Evolutionary conservation across 2,329 filamentous ascomycete species (phyloP).

Genomic region (Cytospora piceicola): DNA sequence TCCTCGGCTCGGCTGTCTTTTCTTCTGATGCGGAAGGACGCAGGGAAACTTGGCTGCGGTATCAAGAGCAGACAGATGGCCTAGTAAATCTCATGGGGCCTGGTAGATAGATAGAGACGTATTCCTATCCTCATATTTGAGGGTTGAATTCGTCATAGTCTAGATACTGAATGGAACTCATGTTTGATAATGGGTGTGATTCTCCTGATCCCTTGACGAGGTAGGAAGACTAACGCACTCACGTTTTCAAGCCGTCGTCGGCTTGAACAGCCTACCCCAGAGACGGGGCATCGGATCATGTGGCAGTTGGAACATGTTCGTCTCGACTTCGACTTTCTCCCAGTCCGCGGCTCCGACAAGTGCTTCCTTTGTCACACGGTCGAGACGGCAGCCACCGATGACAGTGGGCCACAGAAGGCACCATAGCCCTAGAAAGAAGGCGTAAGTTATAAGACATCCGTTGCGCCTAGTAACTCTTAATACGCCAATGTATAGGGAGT

Average conservation of each 20-base stretch:
- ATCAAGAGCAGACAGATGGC: background rate
- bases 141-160: background rate
- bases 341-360: slow-evolving; percentile 39
- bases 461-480: background rate
- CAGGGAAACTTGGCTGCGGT: background rate
- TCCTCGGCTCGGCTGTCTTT: background rate
- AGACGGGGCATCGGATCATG: slow-evolving; percentile 38
- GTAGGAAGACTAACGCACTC: background rate
- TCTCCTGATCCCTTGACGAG: background rate
- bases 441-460: background rate
- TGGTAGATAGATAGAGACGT: background rate
- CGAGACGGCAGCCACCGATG: slow-evolving; percentile 40
- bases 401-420: slow-evolving; percentile 40
- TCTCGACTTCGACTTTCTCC: slow-evolving; percentile 39
- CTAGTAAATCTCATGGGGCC: too few relatives aligned
- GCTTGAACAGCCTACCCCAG: slow-evolving; percentile 40
- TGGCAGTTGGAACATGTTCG: slow-evolving; percentile 34
- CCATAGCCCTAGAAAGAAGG: slow-evolving; percentile 33
- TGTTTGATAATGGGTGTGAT: background rate
- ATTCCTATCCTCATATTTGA: background rate
- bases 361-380: slow-evolving; percentile 36
- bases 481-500: background rate
- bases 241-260: slow-evolving; percentile 5
- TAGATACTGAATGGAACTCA: background rate
- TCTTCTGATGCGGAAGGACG: background rate